phyloP scores from a whole-genome alignment of 768 basidiomycete genomes.

The Strobilomyces echinocephalus region DNA sequence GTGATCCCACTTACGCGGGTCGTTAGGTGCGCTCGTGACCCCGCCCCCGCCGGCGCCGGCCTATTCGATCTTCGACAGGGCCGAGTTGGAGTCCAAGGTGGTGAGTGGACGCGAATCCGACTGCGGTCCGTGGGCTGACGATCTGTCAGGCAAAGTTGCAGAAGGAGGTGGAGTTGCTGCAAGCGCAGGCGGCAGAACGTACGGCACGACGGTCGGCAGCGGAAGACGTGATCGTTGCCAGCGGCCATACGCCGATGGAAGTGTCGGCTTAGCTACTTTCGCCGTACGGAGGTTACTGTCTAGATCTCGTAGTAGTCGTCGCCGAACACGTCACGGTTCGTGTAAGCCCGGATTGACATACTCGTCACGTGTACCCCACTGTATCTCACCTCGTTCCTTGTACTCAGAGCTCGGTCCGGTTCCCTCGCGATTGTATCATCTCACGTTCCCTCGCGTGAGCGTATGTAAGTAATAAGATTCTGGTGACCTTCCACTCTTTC shows the following conservation, averaged over 20 bases:
- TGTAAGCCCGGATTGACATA: too few relatives aligned
- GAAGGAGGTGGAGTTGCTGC: constrained; percentile 53
- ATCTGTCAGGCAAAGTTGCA: constrained; percentile 48
- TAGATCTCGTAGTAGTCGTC: too few relatives aligned
- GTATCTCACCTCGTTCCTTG: too few relatives aligned
- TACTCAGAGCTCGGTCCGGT: too few relatives aligned
- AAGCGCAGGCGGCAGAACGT: constrained; percentile 45
- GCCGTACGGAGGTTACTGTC: too few relatives aligned
- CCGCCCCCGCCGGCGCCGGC: constrained; percentile 42
- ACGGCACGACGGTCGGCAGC: constrained; percentile 30
- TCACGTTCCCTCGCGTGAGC: too few relatives aligned
- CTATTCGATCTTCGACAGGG: constrained; percentile 57
- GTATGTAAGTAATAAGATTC: too few relatives aligned
- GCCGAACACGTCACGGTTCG: too few relatives aligned
- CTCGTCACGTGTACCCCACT: too few relatives aligned
- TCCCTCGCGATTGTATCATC: too few relatives aligned
- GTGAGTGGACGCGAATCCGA: constrained; percentile 33
- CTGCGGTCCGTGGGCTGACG: background rate
- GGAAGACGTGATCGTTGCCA: constrained; percentile 28
- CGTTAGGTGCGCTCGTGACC: constrained; percentile 41
- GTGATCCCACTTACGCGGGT: background rate
- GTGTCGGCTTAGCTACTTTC: constrained; percentile 12
- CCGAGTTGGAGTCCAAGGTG: constrained; percentile 52
- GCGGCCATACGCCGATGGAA: constrained; percentile 30
- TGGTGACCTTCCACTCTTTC: too few relatives aligned